These are phyloP conservation scores for Wallacemonas sp. DNA, from an alignment of 208 protist genomes.

Conservation along the genomic window DNA sequence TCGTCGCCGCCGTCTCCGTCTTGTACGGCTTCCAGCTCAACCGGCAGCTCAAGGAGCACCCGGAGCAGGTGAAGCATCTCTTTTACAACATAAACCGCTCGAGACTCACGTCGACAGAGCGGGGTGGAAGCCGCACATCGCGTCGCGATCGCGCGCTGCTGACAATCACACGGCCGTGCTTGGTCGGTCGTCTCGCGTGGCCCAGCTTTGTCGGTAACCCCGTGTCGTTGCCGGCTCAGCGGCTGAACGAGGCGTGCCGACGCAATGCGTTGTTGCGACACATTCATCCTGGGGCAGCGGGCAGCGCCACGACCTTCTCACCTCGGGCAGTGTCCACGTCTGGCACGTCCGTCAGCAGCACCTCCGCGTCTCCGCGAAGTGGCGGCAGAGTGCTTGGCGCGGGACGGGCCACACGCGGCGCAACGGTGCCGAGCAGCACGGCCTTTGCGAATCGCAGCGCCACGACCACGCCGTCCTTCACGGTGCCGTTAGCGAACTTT, in stretches of 20 bases:
- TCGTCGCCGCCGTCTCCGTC: constrained; percentile 47
- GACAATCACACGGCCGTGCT: constrained; percentile 20
- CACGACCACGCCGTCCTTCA: not conserved
- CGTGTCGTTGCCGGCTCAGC: not conserved
- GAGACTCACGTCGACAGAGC: not conserved
- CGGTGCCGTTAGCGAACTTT: not conserved
- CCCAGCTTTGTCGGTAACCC: not conserved
- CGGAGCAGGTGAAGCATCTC: constrained; percentile 41
- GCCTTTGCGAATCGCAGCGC: not conserved
- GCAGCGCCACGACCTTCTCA: not conserved
- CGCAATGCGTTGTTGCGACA: constrained; percentile 57
- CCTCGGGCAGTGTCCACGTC: constrained; percentile 4
- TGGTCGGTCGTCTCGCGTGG: constrained; percentile 21
- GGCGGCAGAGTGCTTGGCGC: not conserved
- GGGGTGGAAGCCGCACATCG: constrained; percentile 14
- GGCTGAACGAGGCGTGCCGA: constrained; percentile 33
- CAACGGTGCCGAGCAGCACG: not conserved
- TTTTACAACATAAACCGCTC: constrained; percentile 42
- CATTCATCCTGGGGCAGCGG: too few relatives aligned
- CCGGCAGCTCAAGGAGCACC: constrained; percentile 26
- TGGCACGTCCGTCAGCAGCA: constrained; percentile 4
- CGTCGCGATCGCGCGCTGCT: constrained; percentile 20
- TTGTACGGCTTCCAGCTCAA: constrained; percentile 40
- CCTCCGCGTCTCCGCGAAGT: not conserved
- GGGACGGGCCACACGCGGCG: not conserved